A percentile compares a stretch with the other conserved stretches of the same genome.
phyloP scores from a whole-genome alignment of 139 green algal genomes.

The Desmodesmus armatus region DNA sequence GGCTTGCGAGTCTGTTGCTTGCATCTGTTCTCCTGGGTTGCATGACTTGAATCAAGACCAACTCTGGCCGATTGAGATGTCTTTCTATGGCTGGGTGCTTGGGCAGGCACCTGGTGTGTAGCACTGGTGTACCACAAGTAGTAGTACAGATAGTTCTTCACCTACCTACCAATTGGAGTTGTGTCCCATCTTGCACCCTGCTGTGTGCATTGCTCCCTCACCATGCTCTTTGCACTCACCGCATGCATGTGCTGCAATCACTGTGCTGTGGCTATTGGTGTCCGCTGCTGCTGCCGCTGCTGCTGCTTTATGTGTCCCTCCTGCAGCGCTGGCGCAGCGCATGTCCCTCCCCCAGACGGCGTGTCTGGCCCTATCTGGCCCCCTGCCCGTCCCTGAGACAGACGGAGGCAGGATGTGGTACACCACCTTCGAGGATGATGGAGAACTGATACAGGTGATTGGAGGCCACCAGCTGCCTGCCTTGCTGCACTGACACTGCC shows the following conservation, averaged over 20 bases:
- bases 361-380: conserved; percentile 51
- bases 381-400: conserved; percentile 47
- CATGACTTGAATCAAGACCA: background rate
- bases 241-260: background rate
- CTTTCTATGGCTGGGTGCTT: no score
- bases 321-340: conserved; percentile 37
- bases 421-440: conserved; percentile 42
- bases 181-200: no score
- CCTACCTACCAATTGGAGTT: no score
- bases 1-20: background rate
- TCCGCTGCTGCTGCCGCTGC: background rate
- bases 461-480: background rate
- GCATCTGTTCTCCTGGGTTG: background rate
- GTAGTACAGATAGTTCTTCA: no score
- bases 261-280: background rate
- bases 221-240: background rate
- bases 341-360: conserved; percentile 60
- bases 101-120: no score
- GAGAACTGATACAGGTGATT: conserved; percentile 57
- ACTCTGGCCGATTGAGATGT: no score
- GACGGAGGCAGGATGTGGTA: conserved; percentile 55
- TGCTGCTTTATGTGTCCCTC: background rate
- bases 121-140: no score
- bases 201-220: no score
- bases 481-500: background rate